Percentiles rank a stretch among this genome's conserved stretches.
These are phyloP conservation scores for Nemophila menziesii DNA, from an alignment of 257 asterid species.

Conservation along the genomic window DNA sequence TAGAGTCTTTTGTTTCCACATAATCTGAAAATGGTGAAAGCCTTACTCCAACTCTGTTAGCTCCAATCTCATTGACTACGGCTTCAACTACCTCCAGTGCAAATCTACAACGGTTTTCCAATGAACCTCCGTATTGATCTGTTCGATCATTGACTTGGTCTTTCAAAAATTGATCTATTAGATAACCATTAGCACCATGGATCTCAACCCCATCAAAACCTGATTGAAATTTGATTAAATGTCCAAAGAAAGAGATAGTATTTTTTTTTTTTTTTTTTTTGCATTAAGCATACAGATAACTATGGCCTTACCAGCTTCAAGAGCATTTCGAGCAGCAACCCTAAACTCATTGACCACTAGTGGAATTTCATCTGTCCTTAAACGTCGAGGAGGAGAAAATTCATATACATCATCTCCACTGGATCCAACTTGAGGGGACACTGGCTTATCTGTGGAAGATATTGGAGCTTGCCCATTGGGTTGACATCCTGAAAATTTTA, in stretches of 20 bases:
- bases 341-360: constrained; percentile 9
- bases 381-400: constrained; percentile 16
- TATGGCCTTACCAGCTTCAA: constrained; percentile 24
- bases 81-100: constrained; percentile 39
- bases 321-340: constrained; percentile 22
- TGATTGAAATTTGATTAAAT: constrained; percentile 2
- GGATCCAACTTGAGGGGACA: constrained; percentile 26
- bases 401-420: constrained; percentile 17
- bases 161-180: constrained; percentile 60
- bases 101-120: constrained; percentile 58
- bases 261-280: too few relatives aligned
- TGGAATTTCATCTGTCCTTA: constrained; percentile 19
- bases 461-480: constrained; percentile 66
- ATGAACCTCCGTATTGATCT: constrained; percentile 55
- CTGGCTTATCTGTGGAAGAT: constrained; percentile 43
- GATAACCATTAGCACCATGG: constrained; percentile 67
- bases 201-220: constrained; percentile 76
- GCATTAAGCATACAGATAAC: too few relatives aligned
- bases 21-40: constrained; percentile 49
- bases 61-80: constrained; percentile 37
- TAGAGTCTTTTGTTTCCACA: constrained; percentile 36
- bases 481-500: constrained; percentile 42
- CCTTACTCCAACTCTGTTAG: constrained; percentile 52
- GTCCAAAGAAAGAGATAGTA: not conserved
- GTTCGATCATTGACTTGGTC: constrained; percentile 54